Percentiles rank a stretch among this genome's conserved stretches.
These are phyloP conservation scores for Epichloe bromicola DNA, from an alignment of 2,329 filamentous ascomycete species.

Conservation along the genomic window DNA sequence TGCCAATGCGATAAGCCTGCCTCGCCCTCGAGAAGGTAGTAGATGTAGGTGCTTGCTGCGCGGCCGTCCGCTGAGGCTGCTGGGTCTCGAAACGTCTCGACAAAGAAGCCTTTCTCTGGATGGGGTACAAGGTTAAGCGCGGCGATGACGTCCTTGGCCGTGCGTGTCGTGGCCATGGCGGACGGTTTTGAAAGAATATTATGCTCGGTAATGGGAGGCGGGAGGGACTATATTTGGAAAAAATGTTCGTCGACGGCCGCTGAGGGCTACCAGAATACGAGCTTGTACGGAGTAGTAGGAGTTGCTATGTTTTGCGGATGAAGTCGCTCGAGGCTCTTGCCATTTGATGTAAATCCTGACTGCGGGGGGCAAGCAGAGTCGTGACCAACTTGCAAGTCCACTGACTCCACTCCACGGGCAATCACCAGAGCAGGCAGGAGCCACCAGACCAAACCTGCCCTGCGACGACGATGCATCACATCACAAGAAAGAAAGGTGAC, in stretches of 20 bases:
- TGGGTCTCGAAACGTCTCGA: constrained; percentile 32
- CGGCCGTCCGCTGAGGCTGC: constrained; percentile 17
- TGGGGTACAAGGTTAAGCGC: constrained; percentile 29
- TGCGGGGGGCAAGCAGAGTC: too few species aligned
- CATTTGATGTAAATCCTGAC: too few species aligned
- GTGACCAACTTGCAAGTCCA: too few species aligned
- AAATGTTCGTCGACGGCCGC: neutral
- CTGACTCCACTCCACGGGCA: too few species aligned
- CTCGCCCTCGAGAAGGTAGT: constrained; percentile 36
- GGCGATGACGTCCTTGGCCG: constrained; percentile 30
- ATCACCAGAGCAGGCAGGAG: neutral
- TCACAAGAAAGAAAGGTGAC: neutral
- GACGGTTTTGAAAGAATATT: neutral
- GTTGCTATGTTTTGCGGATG: too few species aligned
- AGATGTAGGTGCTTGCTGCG: constrained; percentile 35
- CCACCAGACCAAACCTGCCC: neutral
- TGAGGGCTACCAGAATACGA: neutral
- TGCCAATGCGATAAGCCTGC: constrained; percentile 35
- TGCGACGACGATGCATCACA: neutral
- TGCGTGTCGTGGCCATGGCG: constrained; percentile 4
- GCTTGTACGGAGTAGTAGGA: too few species aligned
- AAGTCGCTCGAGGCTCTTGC: neutral
- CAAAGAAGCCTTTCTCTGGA: constrained; percentile 35
- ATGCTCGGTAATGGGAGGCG: neutral
- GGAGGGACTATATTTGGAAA: neutral